A percentile compares a stretch with the other conserved stretches of the same genome.
Evolutionary conservation across 2,329 filamentous ascomycete species (phyloP).

Genomic region (Cladorrhinum sp.): DNA sequence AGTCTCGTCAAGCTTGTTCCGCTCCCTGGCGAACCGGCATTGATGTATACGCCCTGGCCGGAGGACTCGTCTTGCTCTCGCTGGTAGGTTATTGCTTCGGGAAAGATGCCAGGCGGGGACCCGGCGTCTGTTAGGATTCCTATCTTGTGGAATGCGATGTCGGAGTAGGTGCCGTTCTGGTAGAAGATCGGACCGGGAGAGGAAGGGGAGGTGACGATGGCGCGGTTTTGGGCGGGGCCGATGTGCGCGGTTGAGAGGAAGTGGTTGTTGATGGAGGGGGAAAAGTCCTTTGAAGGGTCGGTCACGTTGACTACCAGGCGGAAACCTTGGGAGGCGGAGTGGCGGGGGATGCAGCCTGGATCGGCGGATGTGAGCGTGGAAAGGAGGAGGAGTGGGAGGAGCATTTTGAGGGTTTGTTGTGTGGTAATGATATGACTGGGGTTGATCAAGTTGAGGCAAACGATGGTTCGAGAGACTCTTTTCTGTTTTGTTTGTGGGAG

Average conservation of each 20-base stretch:
- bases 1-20: too few species aligned
- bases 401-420: not conserved
- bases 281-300: constrained; percentile 3
- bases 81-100: not conserved
- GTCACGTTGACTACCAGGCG: constrained; percentile 12
- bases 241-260: constrained; percentile 10
- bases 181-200: constrained; percentile 9
- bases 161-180: constrained; percentile 12
- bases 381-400: not conserved
- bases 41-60: too few species aligned
- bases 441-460: too few species aligned
- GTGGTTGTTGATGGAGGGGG: constrained; percentile 1
- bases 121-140: constrained; percentile 8
- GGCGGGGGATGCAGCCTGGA: not conserved
- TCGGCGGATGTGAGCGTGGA: not conserved
- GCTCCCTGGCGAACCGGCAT: too few species aligned
- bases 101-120: not conserved
- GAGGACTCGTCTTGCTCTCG: not conserved
- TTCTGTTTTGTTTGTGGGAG: too few species aligned
- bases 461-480: too few species aligned
- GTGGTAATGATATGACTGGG: too few species aligned
- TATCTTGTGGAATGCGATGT: not conserved
- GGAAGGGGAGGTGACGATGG: not conserved
- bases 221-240: constrained; percentile 13
- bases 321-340: constrained; percentile 10